These are phyloP conservation scores for Populus trichocarpa DNA, from an alignment of 441 rosid species.

Conservation along the genomic window DNA sequence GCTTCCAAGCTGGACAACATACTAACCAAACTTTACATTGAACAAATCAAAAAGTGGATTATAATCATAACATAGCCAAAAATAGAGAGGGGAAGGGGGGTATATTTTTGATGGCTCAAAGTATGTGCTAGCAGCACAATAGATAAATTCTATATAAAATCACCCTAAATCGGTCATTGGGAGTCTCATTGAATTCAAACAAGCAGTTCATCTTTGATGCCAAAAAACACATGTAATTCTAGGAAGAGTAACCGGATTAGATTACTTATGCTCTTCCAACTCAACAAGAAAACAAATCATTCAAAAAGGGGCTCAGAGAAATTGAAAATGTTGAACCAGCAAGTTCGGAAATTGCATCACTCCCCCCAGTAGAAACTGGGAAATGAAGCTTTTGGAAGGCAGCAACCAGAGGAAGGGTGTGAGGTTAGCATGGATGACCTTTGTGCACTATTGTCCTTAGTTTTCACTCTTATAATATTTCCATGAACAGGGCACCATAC, in stretches of 20 bases:
- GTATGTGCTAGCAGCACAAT: background rate
- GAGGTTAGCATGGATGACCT: background rate
- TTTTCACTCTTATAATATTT: background rate
- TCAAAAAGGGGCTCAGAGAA: background rate
- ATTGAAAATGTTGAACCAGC: background rate
- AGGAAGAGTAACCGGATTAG: background rate
- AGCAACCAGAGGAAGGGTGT: background rate
- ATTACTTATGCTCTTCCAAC: background rate
- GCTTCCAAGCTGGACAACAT: conserved; percentile 4
- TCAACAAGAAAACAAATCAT: background rate
- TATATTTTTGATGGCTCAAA: background rate
- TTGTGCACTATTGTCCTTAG: background rate
- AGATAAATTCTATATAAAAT: background rate
- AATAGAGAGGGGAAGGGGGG: background rate
- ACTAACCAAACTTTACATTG: background rate
- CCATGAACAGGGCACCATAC: background rate
- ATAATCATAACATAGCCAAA: background rate
- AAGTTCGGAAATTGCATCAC: background rate
- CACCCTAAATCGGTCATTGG: background rate
- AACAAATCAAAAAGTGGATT: background rate
- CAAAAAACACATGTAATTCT: background rate
- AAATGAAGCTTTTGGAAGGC: background rate
- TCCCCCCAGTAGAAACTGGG: background rate
- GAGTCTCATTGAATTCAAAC: background rate
- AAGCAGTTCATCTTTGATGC: background rate